Evolutionary conservation across 2,329 filamentous ascomycete species (phyloP), one percentile per base, ranked within the genome.

Genomic region (Penicillium sp.): DNA sequence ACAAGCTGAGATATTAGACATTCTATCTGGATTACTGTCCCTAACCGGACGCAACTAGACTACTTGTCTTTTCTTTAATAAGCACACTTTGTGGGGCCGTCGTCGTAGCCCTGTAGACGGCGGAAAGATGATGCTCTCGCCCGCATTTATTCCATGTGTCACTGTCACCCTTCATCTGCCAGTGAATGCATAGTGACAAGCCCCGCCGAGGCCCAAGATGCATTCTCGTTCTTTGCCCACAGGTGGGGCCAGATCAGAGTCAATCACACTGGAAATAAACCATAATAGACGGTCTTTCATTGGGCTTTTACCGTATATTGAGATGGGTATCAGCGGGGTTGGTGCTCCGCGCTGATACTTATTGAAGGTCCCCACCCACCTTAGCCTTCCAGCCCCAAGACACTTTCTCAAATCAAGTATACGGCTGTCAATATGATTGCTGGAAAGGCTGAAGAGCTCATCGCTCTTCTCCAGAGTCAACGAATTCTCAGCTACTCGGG

Each of bases 391-490:
- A 5, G 22, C 18, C 11, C 16, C 24, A 30, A 25, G 18, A 2
- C 9, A 9, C 10, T 10, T 28, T 2, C 9, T 27, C 9, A 2
- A 4, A 13, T 10, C 24, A 30, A 16, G 30, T 18, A 20, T 22
- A 22, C 20, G 20, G 20, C 20, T 22, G 20, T 25, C 16, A 48
- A 24, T 2, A 56, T 51, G 48, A 42, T 54, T 16, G 31, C 30
- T 14, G 51, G 47, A 39, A 49, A 48, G 30, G 4, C 20, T 11
- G 35, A 42, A 25, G 50, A 53, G 44, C 40, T 56, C 24, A 11
- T 43, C 2, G 40, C 50, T 41, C 44, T 56, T 2, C 4, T 48
- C 24, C 35, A 38, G 10, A 20, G 25, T 6, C 41, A 31, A 16
- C 24, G 18, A 13, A 8, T 48, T 13, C 30, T 43, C 14, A 43